These are phyloP conservation scores for Oldenlandia corymbosa DNA, from an alignment of 257 asterid genomes.

Conservation along the genomic window DNA sequence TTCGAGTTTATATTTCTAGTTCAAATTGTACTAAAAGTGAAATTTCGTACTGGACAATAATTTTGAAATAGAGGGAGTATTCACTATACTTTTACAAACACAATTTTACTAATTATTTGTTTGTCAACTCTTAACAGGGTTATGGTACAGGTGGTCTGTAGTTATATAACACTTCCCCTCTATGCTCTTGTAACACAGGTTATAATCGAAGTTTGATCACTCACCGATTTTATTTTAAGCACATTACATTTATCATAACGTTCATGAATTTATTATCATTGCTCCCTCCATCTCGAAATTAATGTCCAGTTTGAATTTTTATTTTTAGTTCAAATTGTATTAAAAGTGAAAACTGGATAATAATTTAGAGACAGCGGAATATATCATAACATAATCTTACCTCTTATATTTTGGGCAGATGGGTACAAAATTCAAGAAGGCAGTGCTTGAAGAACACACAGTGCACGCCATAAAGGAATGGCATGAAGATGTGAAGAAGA, in stretches of 20 bases:
- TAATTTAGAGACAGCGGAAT: no score
- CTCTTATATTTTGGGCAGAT: conserved; percentile 30
- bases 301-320: no score
- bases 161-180: conserved; percentile 79
- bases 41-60: no score
- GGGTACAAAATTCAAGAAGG: conserved; percentile 57
- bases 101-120: background rate
- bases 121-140: conserved; percentile 33
- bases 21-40: no score
- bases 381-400: no score
- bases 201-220: background rate
- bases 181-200: conserved; percentile 90
- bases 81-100: background rate
- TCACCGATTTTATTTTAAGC: background rate
- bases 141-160: conserved; percentile 63
- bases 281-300: no score
- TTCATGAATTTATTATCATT: no score
- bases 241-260: background rate
- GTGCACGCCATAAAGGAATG: conserved; percentile 49
- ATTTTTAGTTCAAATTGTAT: no score
- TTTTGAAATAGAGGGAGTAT: no score
- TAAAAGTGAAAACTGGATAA: no score
- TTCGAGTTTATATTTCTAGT: no score
- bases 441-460: conserved; percentile 50
- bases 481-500: conserved; percentile 53